Conservation (phyloP, 768 basidiomycete species). For the Tulasnella sp. region DNA sequence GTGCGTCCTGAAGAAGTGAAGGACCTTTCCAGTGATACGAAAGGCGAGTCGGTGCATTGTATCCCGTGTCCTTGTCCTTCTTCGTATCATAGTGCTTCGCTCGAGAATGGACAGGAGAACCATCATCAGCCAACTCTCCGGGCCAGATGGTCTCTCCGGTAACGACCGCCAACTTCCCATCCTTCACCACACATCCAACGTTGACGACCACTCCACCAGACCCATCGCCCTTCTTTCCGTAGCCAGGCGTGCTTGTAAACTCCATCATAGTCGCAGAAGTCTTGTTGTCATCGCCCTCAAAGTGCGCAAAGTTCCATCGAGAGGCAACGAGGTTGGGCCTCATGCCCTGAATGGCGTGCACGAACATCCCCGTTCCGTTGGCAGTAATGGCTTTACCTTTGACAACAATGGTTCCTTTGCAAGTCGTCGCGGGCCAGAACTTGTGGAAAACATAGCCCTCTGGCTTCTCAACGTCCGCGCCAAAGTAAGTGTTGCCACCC, state of each 20-base stretch:
- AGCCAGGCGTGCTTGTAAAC: conserved; percentile 74
- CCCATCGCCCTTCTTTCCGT: conserved; percentile 75
- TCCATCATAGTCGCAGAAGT: conserved; percentile 94
- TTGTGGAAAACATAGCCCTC: conserved; percentile 87
- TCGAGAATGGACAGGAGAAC: conserved; percentile 56
- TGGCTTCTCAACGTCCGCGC: conserved; percentile 59
- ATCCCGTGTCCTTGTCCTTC: conserved; percentile 62
- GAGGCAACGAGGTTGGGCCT: conserved; percentile 89
- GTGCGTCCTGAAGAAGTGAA: conserved; percentile 52
- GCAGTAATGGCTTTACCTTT: conserved; percentile 58
- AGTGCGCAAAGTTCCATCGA: conserved; percentile 93
- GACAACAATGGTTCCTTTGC: conserved; percentile 62
- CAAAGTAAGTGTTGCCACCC: conserved; percentile 89
- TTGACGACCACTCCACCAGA: conserved; percentile 83
- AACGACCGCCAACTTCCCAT: conserved; percentile 67
- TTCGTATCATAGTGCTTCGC: conserved; percentile 63
- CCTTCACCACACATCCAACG: conserved; percentile 79
- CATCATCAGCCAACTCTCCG: conserved; percentile 47
- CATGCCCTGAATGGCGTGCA: conserved; percentile 98
- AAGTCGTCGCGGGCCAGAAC: conserved; percentile 75
- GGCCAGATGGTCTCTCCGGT: conserved; percentile 79
- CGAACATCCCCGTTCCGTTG: conserved; percentile 74
- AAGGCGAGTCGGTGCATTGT: conserved; percentile 65
- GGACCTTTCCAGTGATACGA: conserved; percentile 75
- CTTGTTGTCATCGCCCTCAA: conserved; percentile 74